A percentile compares a stretch with the other conserved stretches of the same genome.
Conservation (phyloP, 371 early-diverging fungal genomes). For the Mortierella sp. region DNA sequence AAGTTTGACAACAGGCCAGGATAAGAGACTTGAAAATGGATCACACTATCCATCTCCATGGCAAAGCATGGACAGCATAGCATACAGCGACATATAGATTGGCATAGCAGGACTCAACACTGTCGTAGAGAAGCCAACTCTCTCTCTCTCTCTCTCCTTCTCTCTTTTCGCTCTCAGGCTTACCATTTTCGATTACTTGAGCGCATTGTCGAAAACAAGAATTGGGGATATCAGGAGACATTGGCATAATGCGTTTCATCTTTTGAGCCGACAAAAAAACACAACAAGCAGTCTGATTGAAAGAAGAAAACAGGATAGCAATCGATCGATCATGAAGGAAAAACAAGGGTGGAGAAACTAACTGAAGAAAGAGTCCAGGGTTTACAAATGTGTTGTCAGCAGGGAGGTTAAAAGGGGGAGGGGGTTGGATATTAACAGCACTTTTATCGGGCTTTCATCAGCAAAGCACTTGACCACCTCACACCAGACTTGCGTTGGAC, state of each 20-base stretch:
- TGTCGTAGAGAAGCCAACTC: background rate
- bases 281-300: background rate
- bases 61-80: background rate
- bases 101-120: background rate
- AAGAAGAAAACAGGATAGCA: background rate
- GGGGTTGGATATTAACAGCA: too few relatives aligned
- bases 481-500: background rate
- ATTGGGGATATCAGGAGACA: slow-evolving; percentile 10
- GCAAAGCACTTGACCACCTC: too few relatives aligned
- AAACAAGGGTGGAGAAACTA: background rate
- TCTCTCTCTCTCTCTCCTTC: background rate
- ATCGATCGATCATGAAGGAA: background rate
- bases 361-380: background rate
- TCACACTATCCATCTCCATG: background rate
- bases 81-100: background rate
- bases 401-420: too few relatives aligned
- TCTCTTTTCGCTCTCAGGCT: background rate
- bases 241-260: slow-evolving; percentile 12
- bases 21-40: background rate
- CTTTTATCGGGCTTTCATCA: background rate
- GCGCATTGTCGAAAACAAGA: slow-evolving; percentile 1
- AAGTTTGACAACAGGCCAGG: background rate
- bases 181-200: slow-evolving; percentile 4
- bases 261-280: slow-evolving; percentile 2
- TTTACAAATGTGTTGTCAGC: background rate